phyloP scores from a whole-genome alignment of 371 early-diverging fungal species.

The Chytridium lagenaria region DNA sequence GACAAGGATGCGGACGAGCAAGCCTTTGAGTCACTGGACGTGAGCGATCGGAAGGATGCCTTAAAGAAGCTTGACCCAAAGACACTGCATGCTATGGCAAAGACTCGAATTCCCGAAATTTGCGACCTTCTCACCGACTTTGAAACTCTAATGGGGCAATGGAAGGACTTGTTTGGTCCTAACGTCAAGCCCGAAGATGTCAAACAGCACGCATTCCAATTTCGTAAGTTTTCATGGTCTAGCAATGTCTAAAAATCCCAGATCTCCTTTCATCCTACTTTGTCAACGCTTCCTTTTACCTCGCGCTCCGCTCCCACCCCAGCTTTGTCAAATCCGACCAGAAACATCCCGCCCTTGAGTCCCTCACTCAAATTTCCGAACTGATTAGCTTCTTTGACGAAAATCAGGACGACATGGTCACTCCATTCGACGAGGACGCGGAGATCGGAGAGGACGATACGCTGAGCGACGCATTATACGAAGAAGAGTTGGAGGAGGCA shows the following conservation, averaged over 20 bases:
- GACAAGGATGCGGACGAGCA: slow-evolving; percentile 31
- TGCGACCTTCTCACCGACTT: slow-evolving; percentile 78
- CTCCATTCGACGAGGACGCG: too few species aligned
- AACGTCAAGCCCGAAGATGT: neutral
- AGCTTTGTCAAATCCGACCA: neutral
- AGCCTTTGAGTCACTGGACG: slow-evolving; percentile 26
- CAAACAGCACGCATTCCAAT: neutral
- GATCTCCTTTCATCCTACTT: slow-evolving; percentile 19
- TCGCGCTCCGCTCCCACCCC: neutral
- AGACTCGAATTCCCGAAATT: slow-evolving; percentile 83
- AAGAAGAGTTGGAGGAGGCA: too few species aligned
- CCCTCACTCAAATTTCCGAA: neutral
- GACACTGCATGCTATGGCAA: slow-evolving; percentile 74
- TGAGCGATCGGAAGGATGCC: slow-evolving; percentile 55
- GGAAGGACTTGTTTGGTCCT: slow-evolving; percentile 43
- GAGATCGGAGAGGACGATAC: too few species aligned
- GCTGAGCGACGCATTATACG: too few species aligned
- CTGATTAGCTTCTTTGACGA: neutral
- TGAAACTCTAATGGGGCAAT: slow-evolving; percentile 61
- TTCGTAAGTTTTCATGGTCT: neutral
- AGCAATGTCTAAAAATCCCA: slow-evolving; percentile 62
- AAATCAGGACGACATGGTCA: slow-evolving; percentile 44
- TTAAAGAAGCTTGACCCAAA: slow-evolving; percentile 64
- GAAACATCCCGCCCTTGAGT: neutral
- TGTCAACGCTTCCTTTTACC: neutral